Evolutionary conservation across 2,329 filamentous ascomycete species (phyloP).

Genomic region (Rutstroemia sydowiana): DNA sequence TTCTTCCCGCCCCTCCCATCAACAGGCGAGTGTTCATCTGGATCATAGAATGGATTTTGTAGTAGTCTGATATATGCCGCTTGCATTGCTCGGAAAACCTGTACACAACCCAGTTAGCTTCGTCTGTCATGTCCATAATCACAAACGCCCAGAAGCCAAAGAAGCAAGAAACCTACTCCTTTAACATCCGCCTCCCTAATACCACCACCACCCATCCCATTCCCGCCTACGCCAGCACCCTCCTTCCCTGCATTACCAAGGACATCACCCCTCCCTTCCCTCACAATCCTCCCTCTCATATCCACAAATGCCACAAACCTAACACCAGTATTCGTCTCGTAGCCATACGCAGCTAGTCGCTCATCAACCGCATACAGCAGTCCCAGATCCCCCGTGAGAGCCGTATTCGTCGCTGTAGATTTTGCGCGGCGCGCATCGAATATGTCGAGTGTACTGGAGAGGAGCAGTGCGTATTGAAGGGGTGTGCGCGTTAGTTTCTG

Average conservation of each 20-base stretch:
- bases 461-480: conserved; percentile 86
- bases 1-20: conserved; percentile 50
- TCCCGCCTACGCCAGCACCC: conserved; percentile 56
- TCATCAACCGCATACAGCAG: conserved; percentile 92
- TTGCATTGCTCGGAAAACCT: conserved; percentile 87
- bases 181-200: conserved; percentile 70
- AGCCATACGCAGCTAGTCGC: conserved; percentile 86
- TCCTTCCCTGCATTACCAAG: conserved; percentile 65
- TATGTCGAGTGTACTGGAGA: conserved; percentile 87
- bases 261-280: conserved; percentile 22
- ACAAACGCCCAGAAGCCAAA: neutral
- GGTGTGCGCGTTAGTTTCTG: conserved; percentile 54
- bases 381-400: conserved; percentile 75
- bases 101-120: conserved; percentile 12
- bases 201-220: conserved; percentile 34
- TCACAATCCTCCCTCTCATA: conserved; percentile 60
- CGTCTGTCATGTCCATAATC: conserved; percentile 9
- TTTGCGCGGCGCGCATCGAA: conserved; percentile 74
- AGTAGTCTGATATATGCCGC: conserved; percentile 82
- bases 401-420: conserved; percentile 49
- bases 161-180: conserved; percentile 1
- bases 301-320: conserved; percentile 88
- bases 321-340: conserved; percentile 91
- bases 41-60: conserved; percentile 91
- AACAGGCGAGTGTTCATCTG: conserved; percentile 69